Percentiles rank a stretch among this genome's conserved stretches.
These are phyloP conservation scores for Claviceps fusiformis DNA, from an alignment of 2,329 filamentous ascomycete species.

Conservation along the genomic window DNA sequence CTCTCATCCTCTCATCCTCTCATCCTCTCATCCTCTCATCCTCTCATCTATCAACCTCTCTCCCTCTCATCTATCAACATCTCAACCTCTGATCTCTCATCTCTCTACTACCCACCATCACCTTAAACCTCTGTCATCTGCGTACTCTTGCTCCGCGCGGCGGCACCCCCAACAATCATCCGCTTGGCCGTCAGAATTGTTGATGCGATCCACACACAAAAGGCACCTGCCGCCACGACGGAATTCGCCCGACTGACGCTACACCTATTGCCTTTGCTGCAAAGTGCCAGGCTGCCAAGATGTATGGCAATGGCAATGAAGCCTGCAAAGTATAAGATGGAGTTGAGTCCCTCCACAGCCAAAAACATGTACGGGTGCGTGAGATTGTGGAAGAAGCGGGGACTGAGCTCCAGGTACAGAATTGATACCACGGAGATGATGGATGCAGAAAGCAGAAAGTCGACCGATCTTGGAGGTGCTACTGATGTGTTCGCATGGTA, in stretches of 20 bases:
- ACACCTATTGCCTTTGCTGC: slow-evolving; percentile 40
- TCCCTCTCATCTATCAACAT: too few species aligned
- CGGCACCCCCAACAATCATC: slow-evolving; percentile 29
- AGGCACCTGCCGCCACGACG: slow-evolving; percentile 40
- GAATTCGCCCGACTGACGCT: slow-evolving; percentile 38
- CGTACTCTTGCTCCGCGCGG: slow-evolving; percentile 14
- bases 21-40: too few species aligned
- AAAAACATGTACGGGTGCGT: slow-evolving; percentile 36
- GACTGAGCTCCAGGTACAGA: slow-evolving; percentile 36
- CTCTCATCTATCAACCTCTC: too few species aligned
- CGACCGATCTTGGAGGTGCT: slow-evolving; percentile 40
- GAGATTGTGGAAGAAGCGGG: slow-evolving; percentile 29
- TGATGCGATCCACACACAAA: slow-evolving; percentile 38
- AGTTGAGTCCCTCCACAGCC: slow-evolving; percentile 36
- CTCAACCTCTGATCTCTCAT: too few species aligned
- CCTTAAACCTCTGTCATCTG: slow-evolving; percentile 25
- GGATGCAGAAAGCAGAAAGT: slow-evolving; percentile 43
- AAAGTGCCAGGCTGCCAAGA: slow-evolving; percentile 41
- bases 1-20: too few species aligned
- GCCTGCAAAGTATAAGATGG: slow-evolving; percentile 44
- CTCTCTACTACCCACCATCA: too few species aligned
- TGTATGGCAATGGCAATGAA: slow-evolving; percentile 46
- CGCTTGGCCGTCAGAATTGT: slow-evolving; percentile 32
- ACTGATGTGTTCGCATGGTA: slow-evolving; percentile 42
- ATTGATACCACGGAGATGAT: slow-evolving; percentile 42